Base-by-base conservation (phyloP, 805 yeast genomes). In the Yamadazyma sp. region DNA sequence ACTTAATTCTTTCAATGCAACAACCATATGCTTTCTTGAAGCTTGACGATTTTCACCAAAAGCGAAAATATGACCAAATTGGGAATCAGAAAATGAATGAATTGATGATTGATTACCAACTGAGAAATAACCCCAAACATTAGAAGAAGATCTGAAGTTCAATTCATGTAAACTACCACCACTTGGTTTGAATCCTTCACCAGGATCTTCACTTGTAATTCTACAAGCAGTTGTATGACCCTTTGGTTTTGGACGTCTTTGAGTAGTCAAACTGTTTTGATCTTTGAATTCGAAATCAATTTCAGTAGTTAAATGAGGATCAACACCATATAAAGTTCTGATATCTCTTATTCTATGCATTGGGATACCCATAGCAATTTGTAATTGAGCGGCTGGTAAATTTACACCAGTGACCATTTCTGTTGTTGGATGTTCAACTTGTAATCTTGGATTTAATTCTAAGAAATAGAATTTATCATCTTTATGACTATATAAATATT, bases 191-290 rank as follows among this genome's bases (percentile, higher is more conserved):
- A 93, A 93, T 31, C 98, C 99, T 69, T 91, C 97, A 57, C 95
- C 94, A 31, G 99, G 99, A 66, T 93, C 99, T 67, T 93, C 99
- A 10, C 96, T 86, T 23, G 98, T 93, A 62, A 93, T 93, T 73
- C 99, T 88, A 70, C 98, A 91, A 34, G 98, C 98, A 31, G 98
- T 93, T 65, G 96, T 86, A 65, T 93, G 99, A 42, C 99, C 99
- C 71, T 87, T 88, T 52, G 99, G 98, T 49, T 73, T 76, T 23
- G 99, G 99, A 51, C 78, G 79, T 62, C 97, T 80, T 70, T 93
- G 99, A 38, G 82, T 75, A 49, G 78, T 74, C 46, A 78, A 69
- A 18, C 94, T 73, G 38, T 74, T 78, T 49, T 82, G 84, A 28
- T 80, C 70, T 42, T 78, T 76, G 67, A 93, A 93, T 45, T 83